phyloP scores from a whole-genome alignment of 306 rosid species.

The Rubus idaeus region DNA sequence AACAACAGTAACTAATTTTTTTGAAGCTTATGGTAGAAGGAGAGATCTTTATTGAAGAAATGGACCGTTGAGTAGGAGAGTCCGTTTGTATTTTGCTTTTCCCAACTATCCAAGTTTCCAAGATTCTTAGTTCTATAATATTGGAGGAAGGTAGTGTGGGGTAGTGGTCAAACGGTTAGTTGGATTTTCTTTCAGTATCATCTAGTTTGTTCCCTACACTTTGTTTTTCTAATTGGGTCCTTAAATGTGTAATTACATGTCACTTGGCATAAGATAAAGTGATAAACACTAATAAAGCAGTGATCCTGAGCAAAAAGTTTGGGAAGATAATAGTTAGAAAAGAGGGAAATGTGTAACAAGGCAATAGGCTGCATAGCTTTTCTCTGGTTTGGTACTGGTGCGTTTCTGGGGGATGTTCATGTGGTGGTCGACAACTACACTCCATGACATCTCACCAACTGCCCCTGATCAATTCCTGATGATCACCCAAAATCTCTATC shows the following conservation, averaged over 20 bases:
- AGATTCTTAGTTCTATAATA: conserved; percentile 42
- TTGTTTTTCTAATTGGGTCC: conserved; percentile 4
- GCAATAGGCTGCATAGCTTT: conserved; percentile 21
- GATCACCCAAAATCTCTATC: not conserved
- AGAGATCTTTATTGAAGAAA: conserved; percentile 16
- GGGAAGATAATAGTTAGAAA: not conserved
- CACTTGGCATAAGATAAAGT: not conserved
- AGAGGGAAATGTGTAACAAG: not conserved
- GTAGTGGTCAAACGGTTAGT: conserved; percentile 58
- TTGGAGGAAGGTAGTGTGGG: conserved; percentile 35
- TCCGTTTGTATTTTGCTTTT: conserved; percentile 49
- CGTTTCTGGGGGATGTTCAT: conserved; percentile 6
- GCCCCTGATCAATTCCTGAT: not conserved
- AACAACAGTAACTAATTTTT: not conserved
- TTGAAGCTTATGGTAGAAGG: conserved; percentile 11
- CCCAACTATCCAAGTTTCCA: conserved; percentile 28
- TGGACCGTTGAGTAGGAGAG: conserved; percentile 25
- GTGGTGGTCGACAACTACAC: conserved; percentile 23
- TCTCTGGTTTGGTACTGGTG: conserved; percentile 18
- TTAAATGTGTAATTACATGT: not conserved
- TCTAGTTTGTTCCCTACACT: conserved; percentile 48
- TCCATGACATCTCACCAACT: conserved; percentile 37
- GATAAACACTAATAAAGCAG: not conserved
- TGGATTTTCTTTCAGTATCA: conserved; percentile 55
- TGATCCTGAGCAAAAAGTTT: not conserved